Base-by-base conservation (phyloP, 257 asterid species). In the Phtheirospermum japonicum region DNA sequence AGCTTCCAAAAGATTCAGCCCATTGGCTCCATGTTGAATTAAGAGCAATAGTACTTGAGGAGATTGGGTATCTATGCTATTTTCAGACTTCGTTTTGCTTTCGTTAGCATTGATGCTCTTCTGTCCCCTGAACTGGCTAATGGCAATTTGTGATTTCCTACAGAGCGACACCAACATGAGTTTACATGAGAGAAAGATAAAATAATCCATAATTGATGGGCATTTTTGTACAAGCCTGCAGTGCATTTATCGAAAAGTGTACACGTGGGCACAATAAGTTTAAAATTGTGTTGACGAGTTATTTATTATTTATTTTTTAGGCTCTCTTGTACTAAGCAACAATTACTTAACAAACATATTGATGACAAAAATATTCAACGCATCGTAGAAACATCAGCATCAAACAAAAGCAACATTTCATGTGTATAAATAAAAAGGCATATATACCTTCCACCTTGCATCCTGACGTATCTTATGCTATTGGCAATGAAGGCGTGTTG, bases 361-460 rank as follows among this genome's bases (percentile, higher is more conserved):
- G 39, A 33, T 13, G 49, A 13, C 18, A 13, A 42, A n/a, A 42
- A 42, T 42, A 42, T 3, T 0, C 17, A 10, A 42, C 0, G 17
- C 49, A 42, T 17, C 6, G 49, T 0, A 42, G 11, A 42, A 42
- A 33, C 39, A 33, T 4, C 7, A 10, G 16, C 49, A 42, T 42
- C 51, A 45, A 45, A 5, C 20, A 45, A 45, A 45, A 14, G 7
- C 19, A 45, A 43, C 17, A 45, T 43, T 10, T 43, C 19, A 5
- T n/a, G 49, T 42, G 2, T 50, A 50, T 50, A 50, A 50, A 18
- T 19, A 48, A 1, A 40, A 9, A 65, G 63, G 65, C 52, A 65
- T 19, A 65, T 19, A 42, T 54, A 89, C 99, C 97, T 92, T 80
- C 99, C 99, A 59, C 99, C 99, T 77, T 86, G 83, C 99, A 92